Evolutionary conservation across 768 basidiomycete species (phyloP), one percentile per base, ranked within the genome.

Genomic region (Auricularia heimuer): DNA sequence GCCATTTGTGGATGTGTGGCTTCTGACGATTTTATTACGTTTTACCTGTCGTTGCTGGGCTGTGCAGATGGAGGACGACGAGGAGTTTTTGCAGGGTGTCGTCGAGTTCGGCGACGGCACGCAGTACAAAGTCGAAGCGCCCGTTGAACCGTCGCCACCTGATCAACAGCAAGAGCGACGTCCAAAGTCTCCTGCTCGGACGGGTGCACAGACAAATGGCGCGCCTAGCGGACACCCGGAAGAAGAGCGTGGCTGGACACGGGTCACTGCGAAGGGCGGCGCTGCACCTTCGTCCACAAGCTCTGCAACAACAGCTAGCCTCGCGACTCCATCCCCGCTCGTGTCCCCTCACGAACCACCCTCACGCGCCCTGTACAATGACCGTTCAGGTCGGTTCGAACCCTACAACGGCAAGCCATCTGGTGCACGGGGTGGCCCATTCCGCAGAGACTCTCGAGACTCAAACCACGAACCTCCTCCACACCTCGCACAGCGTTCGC

Each of bases 51-150:
- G 34, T 29, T 12, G 4, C 4, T 14, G 37, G 54, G 21, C 36
- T 60, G 65, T 64, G 34, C 71, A 92, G 90, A 90, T 92, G 83
- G 89, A 89, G 75, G 92, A 94, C 75, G 95, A 96, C 67, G 89
- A 93, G 72, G 90, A 94, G 70, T 95, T 94, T 71, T 77, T 95
- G 34, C 88, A 84, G 69, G 88, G 87, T 36, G 90, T 93, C 39
- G 90, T 99, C 70, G 95, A 99, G 73, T 99, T 99, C 72, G 95
- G 86, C 3, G 97, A 99, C 72, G 95, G 95, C 11, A 85, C 89
- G 60, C 90, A 92, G 73, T 96, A 97, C 78, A 92, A 88, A 67
- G 83, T 96, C 64, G 85, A 88, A 70, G 75, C 83, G 37, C 56
- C 60, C n/a, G 33, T 44, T 42, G 70, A 68, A 65, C 61, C 61